These are phyloP conservation scores for Blepharisma japonicum DNA, from an alignment of 73 alveolate genomes.

Conservation along the genomic window DNA sequence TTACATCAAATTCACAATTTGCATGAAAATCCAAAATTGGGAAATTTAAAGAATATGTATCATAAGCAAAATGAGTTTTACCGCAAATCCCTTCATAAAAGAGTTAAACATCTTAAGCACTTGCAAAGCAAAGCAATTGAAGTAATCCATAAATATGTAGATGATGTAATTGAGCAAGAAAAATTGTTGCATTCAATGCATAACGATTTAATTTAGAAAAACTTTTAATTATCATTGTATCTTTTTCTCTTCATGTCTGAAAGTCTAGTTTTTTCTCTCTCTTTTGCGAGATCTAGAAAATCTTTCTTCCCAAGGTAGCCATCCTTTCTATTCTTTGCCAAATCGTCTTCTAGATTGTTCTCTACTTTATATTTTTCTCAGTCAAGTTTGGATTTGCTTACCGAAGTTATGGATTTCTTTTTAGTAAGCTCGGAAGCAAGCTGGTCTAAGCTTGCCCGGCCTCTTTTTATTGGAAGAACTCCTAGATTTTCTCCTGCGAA, in stretches of 20 bases:
- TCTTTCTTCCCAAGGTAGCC: neutral
- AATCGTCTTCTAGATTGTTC: slow-evolving; percentile 16
- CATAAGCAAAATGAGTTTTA: no score
- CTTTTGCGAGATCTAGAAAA: slow-evolving; percentile 60
- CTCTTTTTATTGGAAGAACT: slow-evolving; percentile 43
- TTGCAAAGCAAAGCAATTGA: no score
- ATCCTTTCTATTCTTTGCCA: slow-evolving; percentile 2
- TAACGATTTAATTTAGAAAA: neutral
- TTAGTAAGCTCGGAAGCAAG: slow-evolving; percentile 90
- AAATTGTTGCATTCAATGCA: neutral
- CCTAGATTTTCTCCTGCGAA: slow-evolving; percentile 59
- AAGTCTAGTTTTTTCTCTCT: slow-evolving; percentile 81
- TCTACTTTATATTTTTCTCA: slow-evolving; percentile 62
- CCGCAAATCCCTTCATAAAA: no score
- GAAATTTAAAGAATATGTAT: no score
- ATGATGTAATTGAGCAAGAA: neutral
- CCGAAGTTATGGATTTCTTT: slow-evolving; percentile 87
- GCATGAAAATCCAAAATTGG: no score
- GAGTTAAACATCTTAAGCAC: no score
- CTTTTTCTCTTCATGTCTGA: slow-evolving; percentile 44
- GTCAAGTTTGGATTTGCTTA: slow-evolving; percentile 66
- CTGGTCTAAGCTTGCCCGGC: slow-evolving; percentile 46
- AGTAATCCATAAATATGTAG: no score
- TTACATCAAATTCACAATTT: no score
- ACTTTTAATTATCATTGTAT: neutral